Conservation (phyloP, 1,284 basidiomycete species). For the Takashimella tepidaria region DNA sequence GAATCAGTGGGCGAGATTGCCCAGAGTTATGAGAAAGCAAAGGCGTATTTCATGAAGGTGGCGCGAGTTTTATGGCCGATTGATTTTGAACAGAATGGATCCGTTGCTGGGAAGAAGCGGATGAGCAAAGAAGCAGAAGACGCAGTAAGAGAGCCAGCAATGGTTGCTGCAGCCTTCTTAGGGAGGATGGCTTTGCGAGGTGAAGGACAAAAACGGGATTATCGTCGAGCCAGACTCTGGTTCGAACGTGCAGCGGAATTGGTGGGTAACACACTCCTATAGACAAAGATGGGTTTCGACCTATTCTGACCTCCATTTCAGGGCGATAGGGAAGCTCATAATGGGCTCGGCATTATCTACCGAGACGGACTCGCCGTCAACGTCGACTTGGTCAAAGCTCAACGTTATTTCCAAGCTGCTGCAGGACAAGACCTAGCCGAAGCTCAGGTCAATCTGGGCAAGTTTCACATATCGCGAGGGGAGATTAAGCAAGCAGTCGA, state of each 20-base stretch:
- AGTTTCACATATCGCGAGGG: constrained; percentile 59
- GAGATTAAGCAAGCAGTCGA: constrained; percentile 55
- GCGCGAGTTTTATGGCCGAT: constrained; percentile 76
- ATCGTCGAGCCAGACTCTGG: constrained; percentile 80
- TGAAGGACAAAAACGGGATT: constrained; percentile 80
- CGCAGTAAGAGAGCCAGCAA: constrained; percentile 62
- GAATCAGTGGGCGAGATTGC: constrained; percentile 78
- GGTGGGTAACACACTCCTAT: constrained; percentile 28
- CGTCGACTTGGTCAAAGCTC: constrained; percentile 52
- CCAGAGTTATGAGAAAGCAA: constrained; percentile 67
- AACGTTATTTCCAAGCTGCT: constrained; percentile 68
- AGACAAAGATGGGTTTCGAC: not conserved
- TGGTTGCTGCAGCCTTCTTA: constrained; percentile 70
- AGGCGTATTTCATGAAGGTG: constrained; percentile 73
- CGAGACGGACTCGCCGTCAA: constrained; percentile 77
- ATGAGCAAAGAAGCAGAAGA: constrained; percentile 53
- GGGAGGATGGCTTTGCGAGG: constrained; percentile 92
- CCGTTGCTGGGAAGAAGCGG: constrained; percentile 50
- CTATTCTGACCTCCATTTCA: constrained; percentile 35
- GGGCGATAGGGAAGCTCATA: constrained; percentile 80
- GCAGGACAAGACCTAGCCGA: constrained; percentile 81
- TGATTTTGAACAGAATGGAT: constrained; percentile 51
- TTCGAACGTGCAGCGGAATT: constrained; percentile 76
- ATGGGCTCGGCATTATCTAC: constrained; percentile 85
- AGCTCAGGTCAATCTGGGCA: constrained; percentile 84